Evolutionary conservation across 2,329 filamentous ascomycete genomes (phyloP).

Genomic region (Paraphoma sp.): DNA sequence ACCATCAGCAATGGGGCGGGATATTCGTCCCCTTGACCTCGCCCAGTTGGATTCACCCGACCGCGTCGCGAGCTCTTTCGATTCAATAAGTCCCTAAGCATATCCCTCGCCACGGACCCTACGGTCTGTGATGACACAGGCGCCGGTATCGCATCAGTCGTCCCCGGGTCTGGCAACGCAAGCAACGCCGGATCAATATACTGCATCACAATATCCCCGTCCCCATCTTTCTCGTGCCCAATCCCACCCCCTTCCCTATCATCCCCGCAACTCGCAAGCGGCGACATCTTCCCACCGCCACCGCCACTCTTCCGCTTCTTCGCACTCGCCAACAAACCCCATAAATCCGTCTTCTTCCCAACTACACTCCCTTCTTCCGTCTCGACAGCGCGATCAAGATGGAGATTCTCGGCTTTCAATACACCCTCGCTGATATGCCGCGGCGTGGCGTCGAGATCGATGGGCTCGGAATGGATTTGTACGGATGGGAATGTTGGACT

Average conservation of each 20-base stretch:
- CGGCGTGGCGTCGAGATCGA: background rate
- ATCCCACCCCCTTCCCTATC: background rate
- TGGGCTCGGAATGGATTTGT: background rate
- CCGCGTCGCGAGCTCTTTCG: background rate
- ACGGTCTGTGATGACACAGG: background rate
- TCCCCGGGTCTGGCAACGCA: background rate
- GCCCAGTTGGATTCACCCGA: background rate
- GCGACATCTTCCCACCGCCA: conserved; percentile 11
- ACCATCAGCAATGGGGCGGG: background rate
- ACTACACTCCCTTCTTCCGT: background rate
- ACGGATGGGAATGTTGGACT: background rate
- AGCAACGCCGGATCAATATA: background rate
- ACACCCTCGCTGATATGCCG: conserved; percentile 17
- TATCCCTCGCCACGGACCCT: background rate
- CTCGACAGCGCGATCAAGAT: background rate
- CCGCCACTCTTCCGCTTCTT: conserved; percentile 24
- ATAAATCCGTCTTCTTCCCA: conserved; percentile 26
- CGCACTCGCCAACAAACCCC: conserved; percentile 33
- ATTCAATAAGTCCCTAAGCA: conserved; percentile 4
- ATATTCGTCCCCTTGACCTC: background rate
- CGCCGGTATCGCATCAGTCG: background rate
- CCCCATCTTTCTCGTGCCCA: background rate
- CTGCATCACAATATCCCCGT: conserved; percentile 9
- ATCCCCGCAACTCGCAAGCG: conserved; percentile 19
- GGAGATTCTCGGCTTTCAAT: conserved; percentile 12